phyloP scores from a whole-genome alignment of 768 basidiomycete genomes.

The Ephemerocybe angulata region DNA sequence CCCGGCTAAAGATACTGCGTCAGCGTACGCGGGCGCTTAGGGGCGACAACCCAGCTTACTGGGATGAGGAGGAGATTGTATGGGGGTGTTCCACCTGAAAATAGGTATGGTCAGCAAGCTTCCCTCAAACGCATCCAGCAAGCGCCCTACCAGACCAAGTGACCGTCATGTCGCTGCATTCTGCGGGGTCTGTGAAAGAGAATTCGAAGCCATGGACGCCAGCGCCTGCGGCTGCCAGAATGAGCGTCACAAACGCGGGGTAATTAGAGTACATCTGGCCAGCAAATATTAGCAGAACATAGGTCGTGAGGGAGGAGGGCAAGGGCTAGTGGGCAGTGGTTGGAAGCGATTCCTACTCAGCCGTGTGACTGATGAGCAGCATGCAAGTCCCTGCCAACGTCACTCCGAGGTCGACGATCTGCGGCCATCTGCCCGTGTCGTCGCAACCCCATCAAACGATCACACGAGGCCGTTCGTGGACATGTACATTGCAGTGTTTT shows the following conservation, averaged over 20 bases:
- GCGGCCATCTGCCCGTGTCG: no score
- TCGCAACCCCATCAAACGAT: no score
- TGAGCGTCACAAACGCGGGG: slow-evolving; percentile 1
- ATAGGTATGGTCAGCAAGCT: not conserved
- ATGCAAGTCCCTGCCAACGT: no score
- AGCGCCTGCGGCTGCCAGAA: not conserved
- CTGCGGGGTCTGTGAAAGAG: slow-evolving; percentile 17
- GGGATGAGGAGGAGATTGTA: slow-evolving; percentile 24
- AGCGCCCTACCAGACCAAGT: slow-evolving; percentile 23
- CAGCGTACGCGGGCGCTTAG: not conserved
- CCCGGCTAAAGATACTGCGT: slow-evolving; percentile 14
- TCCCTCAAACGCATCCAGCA: not conserved
- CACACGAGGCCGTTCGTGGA: no score
- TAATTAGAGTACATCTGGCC: slow-evolving; percentile 1
- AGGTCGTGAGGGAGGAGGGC: slow-evolving; percentile 1
- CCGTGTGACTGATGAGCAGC: not conserved
- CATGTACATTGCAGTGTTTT: no score
- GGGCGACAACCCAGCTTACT: slow-evolving; percentile 10
- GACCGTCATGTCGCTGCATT: slow-evolving; percentile 22
- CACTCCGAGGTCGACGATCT: no score
- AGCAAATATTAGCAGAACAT: slow-evolving; percentile 10
- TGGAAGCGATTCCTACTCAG: not conserved
- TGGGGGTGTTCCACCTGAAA: slow-evolving; percentile 24
- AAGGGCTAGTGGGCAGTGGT: not conserved
- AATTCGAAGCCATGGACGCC: slow-evolving; percentile 19